Evolutionary conservation across 192 early-diverging fungal genomes (phyloP).

Genomic region (Lunasporangiospora selenospora): DNA sequence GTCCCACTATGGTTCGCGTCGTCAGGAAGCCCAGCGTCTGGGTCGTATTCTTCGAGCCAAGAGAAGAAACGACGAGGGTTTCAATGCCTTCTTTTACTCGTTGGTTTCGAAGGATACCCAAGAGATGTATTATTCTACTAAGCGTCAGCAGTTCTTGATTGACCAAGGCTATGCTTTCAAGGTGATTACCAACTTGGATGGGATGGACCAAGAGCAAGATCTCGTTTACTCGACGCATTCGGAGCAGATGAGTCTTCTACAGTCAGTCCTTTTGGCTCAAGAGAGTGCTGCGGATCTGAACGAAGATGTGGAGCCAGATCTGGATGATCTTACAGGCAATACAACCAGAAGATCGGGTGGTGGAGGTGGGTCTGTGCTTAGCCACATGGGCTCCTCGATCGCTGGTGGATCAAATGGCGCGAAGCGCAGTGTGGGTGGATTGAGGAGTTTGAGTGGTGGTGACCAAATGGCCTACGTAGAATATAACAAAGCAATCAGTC

Average conservation of each 20-base stretch:
- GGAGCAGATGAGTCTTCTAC: slow-evolving; percentile 86
- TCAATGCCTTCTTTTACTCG: slow-evolving; percentile 99
- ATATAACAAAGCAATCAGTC: slow-evolving; percentile 46
- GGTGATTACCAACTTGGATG: slow-evolving; percentile 95
- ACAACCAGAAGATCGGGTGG: slow-evolving; percentile 48
- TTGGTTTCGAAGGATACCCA: slow-evolving; percentile 98
- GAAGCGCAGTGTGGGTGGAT: slow-evolving; percentile 62
- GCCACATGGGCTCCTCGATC: slow-evolving; percentile 49
- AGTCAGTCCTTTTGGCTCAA: slow-evolving; percentile 79
- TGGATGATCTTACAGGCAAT: slow-evolving; percentile 60
- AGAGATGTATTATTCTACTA: slow-evolving; percentile 98
- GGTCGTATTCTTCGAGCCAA: slow-evolving; percentile 96
- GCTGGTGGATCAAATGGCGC: slow-evolving; percentile 49
- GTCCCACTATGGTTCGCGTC: slow-evolving; percentile 95
- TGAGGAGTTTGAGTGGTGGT: slow-evolving; percentile 87
- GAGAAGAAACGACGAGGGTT: slow-evolving; percentile 89
- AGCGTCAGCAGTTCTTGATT: slow-evolving; percentile 98
- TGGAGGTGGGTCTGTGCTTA: slow-evolving; percentile 48
- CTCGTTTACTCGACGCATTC: slow-evolving; percentile 77
- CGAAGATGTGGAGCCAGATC: slow-evolving; percentile 69
- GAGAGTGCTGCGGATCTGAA: slow-evolving; percentile 64
- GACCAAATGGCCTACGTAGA: slow-evolving; percentile 97
- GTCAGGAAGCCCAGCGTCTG: slow-evolving; percentile 98
- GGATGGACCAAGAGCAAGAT: slow-evolving; percentile 80
- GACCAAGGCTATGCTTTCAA: slow-evolving; percentile 99